Percentiles rank a stretch among this genome's conserved stretches.
Evolutionary conservation across 306 rosid genomes (phyloP).

Genomic region (Glycyrrhiza uralensis): DNA sequence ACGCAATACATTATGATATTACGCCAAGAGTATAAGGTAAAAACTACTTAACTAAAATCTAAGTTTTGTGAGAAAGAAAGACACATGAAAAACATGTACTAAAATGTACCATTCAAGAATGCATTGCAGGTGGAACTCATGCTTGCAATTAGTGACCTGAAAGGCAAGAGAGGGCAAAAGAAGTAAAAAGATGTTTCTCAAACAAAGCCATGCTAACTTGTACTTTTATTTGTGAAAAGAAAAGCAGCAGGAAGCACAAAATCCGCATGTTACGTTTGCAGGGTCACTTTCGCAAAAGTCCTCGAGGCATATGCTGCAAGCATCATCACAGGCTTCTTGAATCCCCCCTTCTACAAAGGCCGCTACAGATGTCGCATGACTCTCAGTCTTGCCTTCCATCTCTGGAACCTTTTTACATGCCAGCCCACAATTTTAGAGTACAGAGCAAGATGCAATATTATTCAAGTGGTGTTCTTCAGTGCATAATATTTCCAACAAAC

Average conservation of each 20-base stretch:
- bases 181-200: slow-evolving; percentile 21
- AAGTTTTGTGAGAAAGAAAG: background rate
- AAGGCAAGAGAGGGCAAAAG: slow-evolving; percentile 27
- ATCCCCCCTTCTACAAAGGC: slow-evolving; percentile 98
- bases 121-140: slow-evolving; percentile 96
- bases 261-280: slow-evolving; percentile 54
- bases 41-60: too few relatives aligned
- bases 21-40: too few relatives aligned
- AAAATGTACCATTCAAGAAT: slow-evolving; percentile 86
- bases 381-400: slow-evolving; percentile 54
- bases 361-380: slow-evolving; percentile 67
- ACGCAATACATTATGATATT: too few relatives aligned
- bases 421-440: slow-evolving; percentile 25
- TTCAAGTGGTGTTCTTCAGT: background rate
- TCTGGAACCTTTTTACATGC: slow-evolving; percentile 39
- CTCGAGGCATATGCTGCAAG: slow-evolving; percentile 98
- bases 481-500: background rate
- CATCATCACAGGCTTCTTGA: slow-evolving; percentile 79
- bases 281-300: slow-evolving; percentile 80
- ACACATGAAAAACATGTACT: background rate
- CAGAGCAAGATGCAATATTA: slow-evolving; percentile 10
- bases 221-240: background rate
- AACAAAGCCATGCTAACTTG: background rate
- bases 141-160: slow-evolving; percentile 81
- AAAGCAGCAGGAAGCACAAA: too few relatives aligned